A percentile compares a stretch with the other conserved stretches of the same genome.
These are phyloP conservation scores for Hortaea werneckii DNA, from an alignment of 2,329 filamentous ascomycete species.

Conservation along the genomic window DNA sequence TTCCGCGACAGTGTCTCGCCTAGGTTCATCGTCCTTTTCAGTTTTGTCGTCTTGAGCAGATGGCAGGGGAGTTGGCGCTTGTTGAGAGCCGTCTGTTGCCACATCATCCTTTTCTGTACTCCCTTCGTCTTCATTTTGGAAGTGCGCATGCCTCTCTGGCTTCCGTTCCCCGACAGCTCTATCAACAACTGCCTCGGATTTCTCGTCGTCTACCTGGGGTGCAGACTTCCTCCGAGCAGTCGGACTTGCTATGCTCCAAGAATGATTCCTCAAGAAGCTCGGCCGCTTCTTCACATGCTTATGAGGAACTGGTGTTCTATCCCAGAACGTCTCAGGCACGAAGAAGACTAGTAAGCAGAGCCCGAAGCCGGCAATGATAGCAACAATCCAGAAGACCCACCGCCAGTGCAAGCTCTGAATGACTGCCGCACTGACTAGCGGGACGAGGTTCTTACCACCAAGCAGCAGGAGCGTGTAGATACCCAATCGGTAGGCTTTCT, in stretches of 20 bases:
- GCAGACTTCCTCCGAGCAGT: conserved; percentile 1
- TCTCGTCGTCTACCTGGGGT: conserved; percentile 4
- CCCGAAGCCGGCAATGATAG: conserved; percentile 66
- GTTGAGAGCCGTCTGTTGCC: conserved; percentile 20
- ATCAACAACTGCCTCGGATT: not conserved
- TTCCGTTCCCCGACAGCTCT: conserved; percentile 3
- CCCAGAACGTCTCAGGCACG: conserved; percentile 94
- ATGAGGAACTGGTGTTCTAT: conserved; percentile 57
- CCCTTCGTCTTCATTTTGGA: conserved; percentile 8
- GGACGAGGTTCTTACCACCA: conserved; percentile 75
- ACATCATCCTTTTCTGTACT: conserved; percentile 18
- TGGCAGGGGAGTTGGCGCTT: not conserved
- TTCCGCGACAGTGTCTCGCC: not conserved
- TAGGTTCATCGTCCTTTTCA: conserved; percentile 8
- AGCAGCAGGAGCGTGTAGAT: conserved; percentile 85
- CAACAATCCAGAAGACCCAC: conserved; percentile 53
- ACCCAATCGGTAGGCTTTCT: conserved; percentile 83
- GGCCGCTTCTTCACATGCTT: conserved; percentile 24
- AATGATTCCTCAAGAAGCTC: conserved; percentile 10
- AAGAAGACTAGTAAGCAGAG: conserved; percentile 72
- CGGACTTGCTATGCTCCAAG: conserved; percentile 5
- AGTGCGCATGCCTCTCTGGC: conserved; percentile 10
- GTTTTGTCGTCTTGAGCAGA: not conserved
- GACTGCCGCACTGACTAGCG: conserved; percentile 74
- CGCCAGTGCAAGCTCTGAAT: conserved; percentile 73